phyloP scores from a whole-genome alignment of 306 rosid genomes.

The Morella rubra region DNA sequence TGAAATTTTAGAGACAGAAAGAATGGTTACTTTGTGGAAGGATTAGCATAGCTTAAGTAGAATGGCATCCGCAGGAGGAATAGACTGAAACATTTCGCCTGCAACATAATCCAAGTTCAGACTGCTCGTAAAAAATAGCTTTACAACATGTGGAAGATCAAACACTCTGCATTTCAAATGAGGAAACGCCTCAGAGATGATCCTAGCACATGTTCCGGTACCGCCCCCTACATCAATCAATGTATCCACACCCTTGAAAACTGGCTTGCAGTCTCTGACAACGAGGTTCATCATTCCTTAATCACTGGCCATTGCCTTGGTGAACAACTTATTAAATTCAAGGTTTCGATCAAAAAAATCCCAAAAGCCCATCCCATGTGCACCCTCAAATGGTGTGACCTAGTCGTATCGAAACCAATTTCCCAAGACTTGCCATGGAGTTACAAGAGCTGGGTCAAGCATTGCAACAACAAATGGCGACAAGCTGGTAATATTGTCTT shows the following conservation, averaged over 20 bases:
- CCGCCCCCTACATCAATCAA: constrained; percentile 46
- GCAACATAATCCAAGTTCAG: no score
- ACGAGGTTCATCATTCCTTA: constrained; percentile 43
- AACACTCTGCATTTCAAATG: constrained; percentile 47
- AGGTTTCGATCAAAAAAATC: constrained; percentile 24
- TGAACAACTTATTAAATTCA: constrained; percentile 17
- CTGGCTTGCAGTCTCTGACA: constrained; percentile 31
- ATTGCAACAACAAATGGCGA: no score
- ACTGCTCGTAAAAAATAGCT: constrained; percentile 20
- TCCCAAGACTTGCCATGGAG: no score
- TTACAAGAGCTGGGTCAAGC: no score
- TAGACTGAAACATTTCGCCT: constrained; percentile 50
- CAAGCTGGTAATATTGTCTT: no score
- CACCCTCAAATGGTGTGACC: constrained; percentile 28
- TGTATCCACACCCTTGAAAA: constrained; percentile 43
- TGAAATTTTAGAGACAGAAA: background rate
- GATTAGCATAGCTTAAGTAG: constrained; percentile 37
- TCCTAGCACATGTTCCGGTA: constrained; percentile 9
- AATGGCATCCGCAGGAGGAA: constrained; percentile 53
- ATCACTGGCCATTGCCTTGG: constrained; percentile 43
- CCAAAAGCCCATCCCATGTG: constrained; percentile 37
- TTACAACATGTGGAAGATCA: constrained; percentile 49
- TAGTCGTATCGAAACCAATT: constrained; percentile 30
- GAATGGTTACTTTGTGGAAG: background rate
- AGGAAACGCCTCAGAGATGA: constrained; percentile 42